Percentiles rank a stretch among this genome's conserved stretches.
Evolutionary conservation across 768 basidiomycete genomes (phyloP).

Genomic region (Suillus subalutaceus): DNA sequence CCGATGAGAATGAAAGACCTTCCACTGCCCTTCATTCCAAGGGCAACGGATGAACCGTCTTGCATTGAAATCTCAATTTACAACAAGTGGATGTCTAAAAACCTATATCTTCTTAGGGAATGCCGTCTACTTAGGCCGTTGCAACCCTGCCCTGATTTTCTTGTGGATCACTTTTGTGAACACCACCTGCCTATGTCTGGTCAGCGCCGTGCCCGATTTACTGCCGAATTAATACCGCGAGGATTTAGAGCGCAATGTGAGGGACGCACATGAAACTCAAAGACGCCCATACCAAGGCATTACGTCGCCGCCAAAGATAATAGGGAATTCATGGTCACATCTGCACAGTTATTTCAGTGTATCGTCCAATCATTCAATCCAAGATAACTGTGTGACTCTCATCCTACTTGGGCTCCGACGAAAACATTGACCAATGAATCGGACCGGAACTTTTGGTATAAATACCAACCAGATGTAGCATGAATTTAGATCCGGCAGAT

Average conservation of each 20-base stretch:
- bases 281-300: background rate
- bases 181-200: background rate
- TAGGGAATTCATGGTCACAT: background rate
- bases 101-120: background rate
- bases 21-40: background rate
- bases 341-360: background rate
- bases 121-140: background rate
- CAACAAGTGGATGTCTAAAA: background rate
- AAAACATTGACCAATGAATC: conserved; percentile 5
- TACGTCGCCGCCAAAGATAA: background rate
- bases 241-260: background rate
- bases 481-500: conserved; percentile 31
- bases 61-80: background rate
- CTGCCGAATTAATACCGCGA: background rate
- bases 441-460: conserved; percentile 5
- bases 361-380: conserved; percentile 3
- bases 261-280: background rate
- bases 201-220: background rate
- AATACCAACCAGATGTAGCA: conserved; percentile 10
- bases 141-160: background rate
- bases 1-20: background rate
- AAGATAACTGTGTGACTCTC: conserved; percentile 1
- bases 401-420: background rate
- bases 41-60: background rate
- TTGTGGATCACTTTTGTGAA: background rate